Evolutionary conservation across 1,284 basidiomycete species (phyloP).

Genomic region (Golubevia sp.): DNA sequence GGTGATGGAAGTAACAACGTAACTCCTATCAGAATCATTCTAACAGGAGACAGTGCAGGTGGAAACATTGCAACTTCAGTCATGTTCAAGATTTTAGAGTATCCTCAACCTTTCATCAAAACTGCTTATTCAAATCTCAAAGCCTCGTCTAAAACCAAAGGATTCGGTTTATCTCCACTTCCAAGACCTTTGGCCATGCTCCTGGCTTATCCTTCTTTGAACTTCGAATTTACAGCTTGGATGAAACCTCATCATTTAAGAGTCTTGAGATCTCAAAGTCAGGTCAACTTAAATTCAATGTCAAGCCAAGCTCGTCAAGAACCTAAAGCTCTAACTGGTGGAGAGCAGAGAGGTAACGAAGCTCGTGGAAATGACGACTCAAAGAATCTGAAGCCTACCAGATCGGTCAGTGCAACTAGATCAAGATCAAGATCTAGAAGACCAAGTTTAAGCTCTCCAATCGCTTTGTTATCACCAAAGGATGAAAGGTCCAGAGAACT

Average conservation of each 20-base stretch:
- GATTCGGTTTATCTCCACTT: constrained; percentile 43
- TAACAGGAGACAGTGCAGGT: constrained; percentile 47
- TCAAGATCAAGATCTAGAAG: too few relatives aligned
- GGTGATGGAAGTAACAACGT: neutral
- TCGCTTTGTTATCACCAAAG: too few relatives aligned
- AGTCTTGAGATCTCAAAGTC: constrained; percentile 66
- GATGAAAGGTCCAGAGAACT: too few relatives aligned
- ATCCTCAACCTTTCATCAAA: constrained; percentile 43
- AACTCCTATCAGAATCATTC: constrained; percentile 22
- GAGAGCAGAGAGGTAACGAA: neutral
- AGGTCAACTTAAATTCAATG: constrained; percentile 39
- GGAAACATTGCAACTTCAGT: constrained; percentile 41
- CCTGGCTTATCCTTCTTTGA: constrained; percentile 74
- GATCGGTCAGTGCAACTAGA: too few relatives aligned
- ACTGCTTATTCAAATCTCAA: constrained; percentile 23
- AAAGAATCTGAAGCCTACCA: neutral
- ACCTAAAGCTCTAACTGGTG: neutral
- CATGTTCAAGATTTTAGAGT: constrained; percentile 45
- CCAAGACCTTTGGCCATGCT: constrained; percentile 78
- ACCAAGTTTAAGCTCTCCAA: too few relatives aligned
- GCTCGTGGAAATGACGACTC: neutral
- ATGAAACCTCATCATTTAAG: constrained; percentile 86
- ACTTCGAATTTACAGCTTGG: constrained; percentile 92
- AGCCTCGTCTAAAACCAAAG: constrained; percentile 68
- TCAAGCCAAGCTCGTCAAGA: constrained; percentile 10